Percentiles rank a stretch among this genome's conserved stretches.
These are phyloP conservation scores for Pseudopyrenochaeta lycopersici DNA, from an alignment of 2,329 filamentous ascomycete species.

Conservation along the genomic window DNA sequence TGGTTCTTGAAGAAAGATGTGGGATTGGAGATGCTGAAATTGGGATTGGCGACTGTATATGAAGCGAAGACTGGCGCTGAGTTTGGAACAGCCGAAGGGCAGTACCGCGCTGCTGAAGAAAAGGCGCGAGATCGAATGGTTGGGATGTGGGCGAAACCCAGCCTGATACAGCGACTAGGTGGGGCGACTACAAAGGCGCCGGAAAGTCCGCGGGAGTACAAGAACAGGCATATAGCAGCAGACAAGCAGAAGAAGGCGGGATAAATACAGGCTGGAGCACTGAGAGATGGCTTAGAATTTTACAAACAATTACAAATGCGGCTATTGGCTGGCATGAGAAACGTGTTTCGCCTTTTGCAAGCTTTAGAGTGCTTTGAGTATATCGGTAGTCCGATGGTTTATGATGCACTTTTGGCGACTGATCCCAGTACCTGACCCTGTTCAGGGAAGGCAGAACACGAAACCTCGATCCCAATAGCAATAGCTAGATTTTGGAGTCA, in stretches of 20 bases:
- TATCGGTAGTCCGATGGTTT: too few species aligned
- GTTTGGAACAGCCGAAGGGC: slow-evolving; percentile 74
- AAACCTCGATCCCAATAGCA: background rate
- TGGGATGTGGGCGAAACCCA: slow-evolving; percentile 72
- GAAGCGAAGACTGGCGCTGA: slow-evolving; percentile 91
- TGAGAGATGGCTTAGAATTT: background rate
- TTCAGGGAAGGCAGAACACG: too few species aligned
- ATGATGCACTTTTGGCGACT: too few species aligned
- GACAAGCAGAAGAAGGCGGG: slow-evolving; percentile 50
- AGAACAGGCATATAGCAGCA: slow-evolving; percentile 65
- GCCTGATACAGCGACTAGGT: slow-evolving; percentile 50
- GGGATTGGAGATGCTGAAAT: slow-evolving; percentile 86
- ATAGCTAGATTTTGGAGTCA: slow-evolving; percentile 1
- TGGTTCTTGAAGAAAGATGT: slow-evolving; percentile 79
- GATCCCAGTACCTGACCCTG: too few species aligned
- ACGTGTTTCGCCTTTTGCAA: too few species aligned
- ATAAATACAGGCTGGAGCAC: slow-evolving; percentile 9
- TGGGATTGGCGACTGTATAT: slow-evolving; percentile 87
- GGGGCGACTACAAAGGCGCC: slow-evolving; percentile 63
- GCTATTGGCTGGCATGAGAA: too few species aligned
- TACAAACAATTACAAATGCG: too few species aligned
- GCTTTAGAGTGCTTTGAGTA: too few species aligned
- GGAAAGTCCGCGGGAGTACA: slow-evolving; percentile 90
- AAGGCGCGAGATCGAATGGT: slow-evolving; percentile 53
- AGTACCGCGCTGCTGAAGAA: slow-evolving; percentile 73